Evolutionary conservation across 768 basidiomycete species (phyloP).

Genomic region (Gymnopilus dilepis): DNA sequence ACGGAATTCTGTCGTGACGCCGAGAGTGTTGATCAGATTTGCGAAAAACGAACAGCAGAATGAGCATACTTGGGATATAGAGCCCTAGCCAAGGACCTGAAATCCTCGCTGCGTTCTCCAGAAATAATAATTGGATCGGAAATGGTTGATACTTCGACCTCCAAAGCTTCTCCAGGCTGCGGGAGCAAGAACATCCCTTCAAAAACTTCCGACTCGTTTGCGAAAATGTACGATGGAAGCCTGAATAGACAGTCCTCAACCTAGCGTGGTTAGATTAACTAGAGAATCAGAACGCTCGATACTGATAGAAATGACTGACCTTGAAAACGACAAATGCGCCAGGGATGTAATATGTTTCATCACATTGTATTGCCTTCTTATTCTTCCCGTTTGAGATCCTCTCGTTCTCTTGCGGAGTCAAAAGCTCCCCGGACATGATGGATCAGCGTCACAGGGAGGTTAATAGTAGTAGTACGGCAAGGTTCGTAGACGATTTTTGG

Average conservation of each 20-base stretch:
- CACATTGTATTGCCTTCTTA: neutral
- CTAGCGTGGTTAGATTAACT: too few relatives aligned
- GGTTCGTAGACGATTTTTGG: too few relatives aligned
- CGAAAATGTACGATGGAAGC: conserved; percentile 9
- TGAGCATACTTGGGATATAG: conserved; percentile 5
- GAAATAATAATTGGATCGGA: conserved; percentile 11
- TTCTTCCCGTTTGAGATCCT: neutral
- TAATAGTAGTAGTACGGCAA: too few relatives aligned
- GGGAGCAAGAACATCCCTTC: conserved; percentile 7
- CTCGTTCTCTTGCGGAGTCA: neutral
- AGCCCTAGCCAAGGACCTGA: neutral
- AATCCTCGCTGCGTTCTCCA: neutral
- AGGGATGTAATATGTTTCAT: neutral
- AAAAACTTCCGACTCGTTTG: conserved; percentile 13
- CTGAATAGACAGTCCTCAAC: conserved; percentile 12
- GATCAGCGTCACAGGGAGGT: too few relatives aligned
- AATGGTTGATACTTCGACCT: neutral
- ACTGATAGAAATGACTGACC: neutral
- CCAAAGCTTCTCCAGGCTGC: neutral
- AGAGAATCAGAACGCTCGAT: too few relatives aligned
- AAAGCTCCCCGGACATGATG: neutral
- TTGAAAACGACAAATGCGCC: neutral
- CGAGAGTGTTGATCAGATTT: neutral
- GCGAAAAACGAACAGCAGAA: too few relatives aligned
- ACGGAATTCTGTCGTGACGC: neutral